Base-by-base conservation (phyloP, 257 asterid species). In the Nicotiana attenuata region DNA sequence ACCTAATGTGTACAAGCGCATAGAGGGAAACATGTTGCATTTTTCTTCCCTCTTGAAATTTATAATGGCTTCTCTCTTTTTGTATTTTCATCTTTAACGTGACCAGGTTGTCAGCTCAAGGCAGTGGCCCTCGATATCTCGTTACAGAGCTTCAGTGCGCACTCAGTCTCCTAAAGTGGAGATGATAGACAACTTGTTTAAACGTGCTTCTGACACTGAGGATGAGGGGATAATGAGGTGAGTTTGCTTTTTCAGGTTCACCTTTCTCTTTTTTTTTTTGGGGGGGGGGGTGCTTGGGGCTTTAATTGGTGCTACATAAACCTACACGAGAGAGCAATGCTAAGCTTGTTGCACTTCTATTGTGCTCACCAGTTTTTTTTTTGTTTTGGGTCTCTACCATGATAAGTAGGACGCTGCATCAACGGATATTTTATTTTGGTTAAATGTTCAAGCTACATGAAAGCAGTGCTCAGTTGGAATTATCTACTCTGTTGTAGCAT, bases 221-320 rank as follows among this genome's bases (percentile, higher is more conserved):
- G 99, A 95, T 85, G 97, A 93, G 41, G 99, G 99, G 38, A 95
- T 92, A 45, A 89, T 93, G 66, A 91, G 98, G 99, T 95, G 68
- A 41, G 66, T 11, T 63, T 81, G 15, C 78, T 64, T 41, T 71
- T 4, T 8, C 5, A 22, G 20, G 67, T 6, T 60, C 56, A 17
- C 26, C 59, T 57, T 50, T 67, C 24, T 35, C 52, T 77, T 6
- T 35, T 14, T 29, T 41, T 50, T 3, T 22, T 14, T 8, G 33
- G 8, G 35, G 0, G 10, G 60, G 35, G 47, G 45, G 10, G 47
- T 1, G 47, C 0, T 38, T 38, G 10, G 45, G 38, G 15, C 35
- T 10, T 10, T 19, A 38, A 15, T 35, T 35, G 17, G 55, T 3
- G 53, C 55, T 10, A n/a, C 56, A 35, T 53, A 5, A 0, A 38